Evolutionary conservation across 2,329 filamentous ascomycete genomes (phyloP).

Genomic region (Sporothrix variecibatus): DNA sequence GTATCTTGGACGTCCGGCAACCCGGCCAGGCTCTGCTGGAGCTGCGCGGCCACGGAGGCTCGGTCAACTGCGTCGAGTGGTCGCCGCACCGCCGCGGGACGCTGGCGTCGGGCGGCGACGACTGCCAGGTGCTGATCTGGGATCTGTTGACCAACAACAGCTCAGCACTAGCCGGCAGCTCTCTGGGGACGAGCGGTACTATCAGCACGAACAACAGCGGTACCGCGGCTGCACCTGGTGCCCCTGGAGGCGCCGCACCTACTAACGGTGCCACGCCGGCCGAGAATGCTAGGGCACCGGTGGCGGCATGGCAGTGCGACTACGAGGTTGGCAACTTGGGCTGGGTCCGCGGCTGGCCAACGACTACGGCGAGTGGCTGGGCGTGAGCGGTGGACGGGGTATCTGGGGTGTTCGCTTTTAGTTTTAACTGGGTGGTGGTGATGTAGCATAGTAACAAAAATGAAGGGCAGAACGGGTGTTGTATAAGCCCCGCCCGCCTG

Average conservation of each 20-base stretch:
- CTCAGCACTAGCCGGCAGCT: conserved; percentile 30
- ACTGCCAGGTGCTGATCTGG: conserved; percentile 90
- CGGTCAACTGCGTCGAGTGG: conserved; percentile 95
- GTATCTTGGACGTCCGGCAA: conserved; percentile 93
- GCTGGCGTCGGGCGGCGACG: conserved; percentile 87
- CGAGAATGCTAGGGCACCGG: conserved; percentile 66
- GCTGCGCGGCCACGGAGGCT: conserved; percentile 80
- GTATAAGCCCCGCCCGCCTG: conserved; percentile 7
- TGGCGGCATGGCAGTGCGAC: conserved; percentile 80
- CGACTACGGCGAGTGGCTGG: conserved; percentile 80
- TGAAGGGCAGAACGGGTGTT: not conserved
- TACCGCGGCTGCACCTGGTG: not conserved
- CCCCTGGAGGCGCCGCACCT: not conserved
- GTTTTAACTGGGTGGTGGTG: not conserved
- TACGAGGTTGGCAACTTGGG: conserved; percentile 84
- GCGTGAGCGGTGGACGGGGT: conserved; percentile 76
- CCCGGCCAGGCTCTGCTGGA: conserved; percentile 94
- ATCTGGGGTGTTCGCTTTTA: conserved; percentile 69
- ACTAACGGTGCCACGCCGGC: conserved; percentile 53
- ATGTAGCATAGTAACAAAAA: not conserved
- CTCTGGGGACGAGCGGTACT: not conserved
- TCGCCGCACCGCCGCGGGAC: conserved; percentile 79
- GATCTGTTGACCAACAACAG: conserved; percentile 74
- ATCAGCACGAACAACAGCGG: conserved; percentile 24
- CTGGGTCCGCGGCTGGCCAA: conserved; percentile 71